Evolutionary conservation across 441 rosid genomes (phyloP).

Genomic region (Arabidopsis hybrid): DNA sequence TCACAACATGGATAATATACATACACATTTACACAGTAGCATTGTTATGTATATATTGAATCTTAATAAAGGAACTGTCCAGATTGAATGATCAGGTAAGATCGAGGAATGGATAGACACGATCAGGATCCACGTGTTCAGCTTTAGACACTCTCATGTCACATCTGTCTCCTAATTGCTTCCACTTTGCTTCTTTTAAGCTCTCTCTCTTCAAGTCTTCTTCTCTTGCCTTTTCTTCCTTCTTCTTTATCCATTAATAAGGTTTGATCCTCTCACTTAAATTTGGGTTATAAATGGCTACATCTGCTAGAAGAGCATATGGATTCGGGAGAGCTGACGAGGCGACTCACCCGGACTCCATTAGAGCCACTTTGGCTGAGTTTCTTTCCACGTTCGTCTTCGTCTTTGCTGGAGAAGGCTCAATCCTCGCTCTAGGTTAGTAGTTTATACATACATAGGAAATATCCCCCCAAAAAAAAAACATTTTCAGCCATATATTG

Average conservation of each 20-base stretch:
- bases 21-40: conserved; percentile 1
- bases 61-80: conserved; percentile 27
- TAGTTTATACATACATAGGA: background rate
- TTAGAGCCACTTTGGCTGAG: conserved; percentile 76
- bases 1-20: conserved; percentile 5
- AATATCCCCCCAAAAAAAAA: background rate
- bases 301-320: conserved; percentile 59
- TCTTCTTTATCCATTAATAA: conserved; percentile 1
- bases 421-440: conserved; percentile 73
- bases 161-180: conserved; percentile 58
- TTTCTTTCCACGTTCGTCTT: conserved; percentile 76
- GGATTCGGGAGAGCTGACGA: conserved; percentile 72
- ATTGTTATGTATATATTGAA: background rate
- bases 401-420: conserved; percentile 87
- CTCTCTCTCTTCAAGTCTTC: conserved; percentile 6
- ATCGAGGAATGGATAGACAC: conserved; percentile 39
- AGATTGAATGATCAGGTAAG: conserved; percentile 41
- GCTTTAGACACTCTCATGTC: conserved; percentile 32
- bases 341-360: conserved; percentile 76
- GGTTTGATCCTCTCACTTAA: conserved; percentile 1
- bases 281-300: conserved; percentile 38
- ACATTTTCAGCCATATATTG: background rate
- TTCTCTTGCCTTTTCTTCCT: conserved; percentile 2
- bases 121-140: conserved; percentile 53
- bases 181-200: conserved; percentile 45